Base-by-base conservation (phyloP, 2,329 filamentous ascomycete species). In the Lachnum nothofagi region DNA sequence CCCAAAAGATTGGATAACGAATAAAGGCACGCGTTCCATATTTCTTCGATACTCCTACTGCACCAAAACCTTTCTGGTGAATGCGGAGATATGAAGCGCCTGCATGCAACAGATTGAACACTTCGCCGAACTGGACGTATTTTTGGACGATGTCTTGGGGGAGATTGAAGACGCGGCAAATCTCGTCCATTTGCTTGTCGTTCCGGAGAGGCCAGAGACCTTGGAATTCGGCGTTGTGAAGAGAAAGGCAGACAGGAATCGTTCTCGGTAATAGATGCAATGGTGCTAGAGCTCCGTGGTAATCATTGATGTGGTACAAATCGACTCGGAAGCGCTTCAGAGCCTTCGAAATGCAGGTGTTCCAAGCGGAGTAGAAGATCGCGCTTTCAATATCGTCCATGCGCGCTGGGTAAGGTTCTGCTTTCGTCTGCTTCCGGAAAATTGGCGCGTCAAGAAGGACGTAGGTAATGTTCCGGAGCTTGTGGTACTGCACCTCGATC, bases 361-460 rank as follows among this genome's bases (percentile, higher is more conserved):
- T 86, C 82, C 82, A 86, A 2, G 80, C 80, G 2, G 79, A 83
- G 62, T 85, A 85, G 65, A 84, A 83, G 40, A 86, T 78, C 10
- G 82, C 82, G 54, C 76, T 80, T 53, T 83, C 79, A 46, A 85
- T 70, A 60, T 86, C 82, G 61, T 86, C 82, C 82, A 86, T 86
- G 25, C 82, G 76, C 31, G 80, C 71, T 14, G 82, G 82, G 58
- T 85, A 85, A 0, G 82, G 82, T 53, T 85, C 78, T 17, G 75
- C 69, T 57, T 77, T 77, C 2, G 77, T 77, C 61, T 85, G 82
- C 51, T 79, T 73, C 46, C 82, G 75, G 68, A 85, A 86, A 17
- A 86, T 76, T 0, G 58, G 56, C 23, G 58, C 54, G 27, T 86
- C 82, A 8, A 86, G 71, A 2, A 86, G 72, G 52, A 85, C 80